Base-by-base conservation (phyloP, 441 rosid genomes). In the Gossypium trilobum region DNA sequence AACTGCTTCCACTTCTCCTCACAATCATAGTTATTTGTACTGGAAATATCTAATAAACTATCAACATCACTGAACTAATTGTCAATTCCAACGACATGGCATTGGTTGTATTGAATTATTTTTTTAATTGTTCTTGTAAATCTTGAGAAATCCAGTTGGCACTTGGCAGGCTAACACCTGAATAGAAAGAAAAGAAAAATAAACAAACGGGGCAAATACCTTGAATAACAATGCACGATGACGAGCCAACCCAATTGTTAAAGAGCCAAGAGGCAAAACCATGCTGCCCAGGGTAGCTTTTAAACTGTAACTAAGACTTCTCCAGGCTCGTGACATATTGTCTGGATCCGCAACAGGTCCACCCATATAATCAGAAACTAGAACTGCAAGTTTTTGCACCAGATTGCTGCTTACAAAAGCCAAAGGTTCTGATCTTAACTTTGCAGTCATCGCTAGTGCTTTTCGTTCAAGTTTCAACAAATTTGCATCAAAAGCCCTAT, bases 201-300 rank as follows among this genome's bases (percentile, higher is more conserved):
- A 36, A 39, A 61, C 57, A 51, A 65, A 1, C 2, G 44, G 36
- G 63, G 44, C 22, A 82, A 62, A 67, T 81, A 91, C 98, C 95
- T 94, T 94, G 85, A 90, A 91, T 78, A 94, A 74, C 82, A 94
- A 83, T 50, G 99, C 94, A 52, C 99, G 97, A 79, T 94, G 99
- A 71, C 99, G 97, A 80, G 99, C 92, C 88, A 94, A 74, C 68
- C 99, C 99, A 71, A 94, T 87, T 70, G 92, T 91, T 25, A 94
- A 77, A 68, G 97, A 90, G 75, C 99, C 99, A 77, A 94, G 90
- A 0, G 99, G 99, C 84, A 94, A 85, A 75, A 94, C 97, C 97
- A 90, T 89, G 85, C 97, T 90, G 36, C 97, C 95, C 36, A 89
- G 95, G 71, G 95, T 94, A 58, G 89, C 87, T 84, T 83, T 94